phyloP scores from a whole-genome alignment of 2,329 filamentous ascomycete genomes.

The Trichoderma asperellum region DNA sequence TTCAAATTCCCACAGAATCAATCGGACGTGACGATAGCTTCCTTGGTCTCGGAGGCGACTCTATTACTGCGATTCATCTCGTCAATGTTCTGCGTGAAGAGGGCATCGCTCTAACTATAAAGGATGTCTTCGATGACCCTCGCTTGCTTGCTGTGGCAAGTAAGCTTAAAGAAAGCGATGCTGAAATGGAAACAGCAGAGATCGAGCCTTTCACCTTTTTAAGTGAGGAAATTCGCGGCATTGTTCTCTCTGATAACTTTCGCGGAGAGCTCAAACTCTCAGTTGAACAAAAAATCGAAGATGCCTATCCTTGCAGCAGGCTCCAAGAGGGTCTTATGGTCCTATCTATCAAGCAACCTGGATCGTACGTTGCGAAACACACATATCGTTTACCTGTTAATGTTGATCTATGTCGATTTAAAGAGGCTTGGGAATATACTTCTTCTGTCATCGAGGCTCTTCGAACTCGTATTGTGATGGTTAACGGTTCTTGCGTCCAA shows the following conservation, averaged over 20 bases:
- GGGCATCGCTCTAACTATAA: slow-evolving; percentile 26
- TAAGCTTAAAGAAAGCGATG: not conserved
- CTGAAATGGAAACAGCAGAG: not conserved
- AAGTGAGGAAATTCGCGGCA: slow-evolving; percentile 30
- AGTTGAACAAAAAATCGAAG: slow-evolving; percentile 24
- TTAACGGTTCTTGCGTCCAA: slow-evolving; percentile 27
- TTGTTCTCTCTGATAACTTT: not conserved
- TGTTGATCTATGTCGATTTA: slow-evolving; percentile 36
- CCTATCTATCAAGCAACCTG: slow-evolving; percentile 36
- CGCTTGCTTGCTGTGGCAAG: slow-evolving; percentile 17
- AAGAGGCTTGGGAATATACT: slow-evolving; percentile 36
- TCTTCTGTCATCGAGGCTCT: slow-evolving; percentile 11
- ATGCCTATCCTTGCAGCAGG: slow-evolving; percentile 43
- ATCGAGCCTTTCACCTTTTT: slow-evolving; percentile 30
- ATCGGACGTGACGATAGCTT: slow-evolving; percentile 41
- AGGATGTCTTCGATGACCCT: slow-evolving; percentile 32
- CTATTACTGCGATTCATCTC: slow-evolving; percentile 35
- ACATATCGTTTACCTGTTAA: slow-evolving; percentile 40
- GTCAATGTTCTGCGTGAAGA: slow-evolving; percentile 22
- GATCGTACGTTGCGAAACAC: slow-evolving; percentile 32
- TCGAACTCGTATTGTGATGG: slow-evolving; percentile 25
- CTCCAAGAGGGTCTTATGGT: slow-evolving; percentile 46
- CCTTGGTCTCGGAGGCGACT: slow-evolving; percentile 38
- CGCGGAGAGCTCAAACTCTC: not conserved
- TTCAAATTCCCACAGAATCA: slow-evolving; percentile 3